Base-by-base conservation (phyloP, 2,329 filamentous ascomycete species). In the Clarireedia hainanense region DNA sequence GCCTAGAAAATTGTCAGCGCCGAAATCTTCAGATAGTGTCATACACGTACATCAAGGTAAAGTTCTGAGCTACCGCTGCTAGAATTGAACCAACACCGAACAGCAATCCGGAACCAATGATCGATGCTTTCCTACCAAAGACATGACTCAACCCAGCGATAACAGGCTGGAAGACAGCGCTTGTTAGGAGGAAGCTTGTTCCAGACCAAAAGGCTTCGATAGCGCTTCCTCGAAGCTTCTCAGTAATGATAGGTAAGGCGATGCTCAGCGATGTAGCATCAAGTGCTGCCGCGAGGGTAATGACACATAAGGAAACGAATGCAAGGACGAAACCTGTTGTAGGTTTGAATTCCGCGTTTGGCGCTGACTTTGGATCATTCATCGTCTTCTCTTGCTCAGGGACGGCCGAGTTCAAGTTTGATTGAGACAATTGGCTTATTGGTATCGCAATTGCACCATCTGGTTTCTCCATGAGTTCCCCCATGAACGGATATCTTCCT, bases 121-220 rank as follows among this genome's bases (percentile, higher is more conserved):
- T 17, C 43, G 63, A 60, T 57, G 68, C 65, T 59, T 69, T 71
- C 6, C 74, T 69, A 2, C 74, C 74, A 55, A 75, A 74, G 14
- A 72, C 69, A 58, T 74, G 65, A 45, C 70, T 72, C 40, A 76
- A 64, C 2, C 70, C 64, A 26, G 63, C 61, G 65, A 71, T 67
- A 58, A 71, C 69, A 42, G 80, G 82, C 62, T 84, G 78, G 43
- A 81, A 75, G 30, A 84, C 78, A 0, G 85, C 83, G 55, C 80
- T 82, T 3, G 83, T 80, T 5, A 89, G 76, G 4, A 89, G 73
- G 61, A 86, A 89, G 15, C 81, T 82, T 4, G 85, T 88, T 2
- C 85, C 85, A 12, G 83, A 79, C 86, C 85, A 89, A 64, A 88
- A 88, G 0, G 83, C 81, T 69, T 88, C 75, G 34, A 83, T 76